Base-by-base conservation (phyloP, 2,329 filamentous ascomycete species). In the Ophiocordyceps unilateralis region DNA sequence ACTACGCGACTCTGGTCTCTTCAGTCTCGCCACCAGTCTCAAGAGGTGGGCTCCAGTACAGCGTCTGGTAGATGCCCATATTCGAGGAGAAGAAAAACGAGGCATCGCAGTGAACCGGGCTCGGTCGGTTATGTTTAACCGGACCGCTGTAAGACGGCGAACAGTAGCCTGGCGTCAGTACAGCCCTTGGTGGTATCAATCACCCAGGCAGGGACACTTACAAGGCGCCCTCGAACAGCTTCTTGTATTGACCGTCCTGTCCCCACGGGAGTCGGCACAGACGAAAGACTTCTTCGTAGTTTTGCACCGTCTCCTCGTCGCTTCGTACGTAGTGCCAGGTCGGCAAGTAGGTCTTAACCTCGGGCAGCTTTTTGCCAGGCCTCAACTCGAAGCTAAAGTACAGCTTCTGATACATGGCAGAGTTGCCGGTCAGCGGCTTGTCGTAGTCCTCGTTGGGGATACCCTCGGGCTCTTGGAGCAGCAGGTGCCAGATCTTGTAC, bases 331-430 rank as follows among this genome's bases (percentile, higher is more conserved):
- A 49, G 23, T 45, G 46, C 46, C 48, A 48, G 0, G 42, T 48
- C 9, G 46, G 48, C 22, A 46, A 9, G 37, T 49, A 47, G 0
- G 41, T 42, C 41, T 49, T 49, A 2, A 49, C 45, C n/a, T 44
- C 39, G 30, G 47, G 47, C 1, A 47, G n/a, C n/a, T 46, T 41
- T 26, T 7, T 39, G 22, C 44, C 42, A 0, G 47, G 47, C 22
- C 39, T 20, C 26, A 49, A 30, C 43, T 49, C 47, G 17, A 49
- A 42, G 44, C 44, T 40, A 22, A 49, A 49, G 37, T 49, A 49
- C 12, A 44, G 15, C 39, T 41, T 47, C 30, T 47, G 45, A 34
- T 32, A 42, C 1, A 43, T 19, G n/a, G 45, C 41, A 19, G 36
- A 41, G 22, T 32, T 28, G 11, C 43, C 44, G 20, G 32, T 45